Percentiles rank a stretch among this genome's conserved stretches.
Conservation (phyloP, 805 yeast genomes). For the Candida dajiaensis region DNA sequence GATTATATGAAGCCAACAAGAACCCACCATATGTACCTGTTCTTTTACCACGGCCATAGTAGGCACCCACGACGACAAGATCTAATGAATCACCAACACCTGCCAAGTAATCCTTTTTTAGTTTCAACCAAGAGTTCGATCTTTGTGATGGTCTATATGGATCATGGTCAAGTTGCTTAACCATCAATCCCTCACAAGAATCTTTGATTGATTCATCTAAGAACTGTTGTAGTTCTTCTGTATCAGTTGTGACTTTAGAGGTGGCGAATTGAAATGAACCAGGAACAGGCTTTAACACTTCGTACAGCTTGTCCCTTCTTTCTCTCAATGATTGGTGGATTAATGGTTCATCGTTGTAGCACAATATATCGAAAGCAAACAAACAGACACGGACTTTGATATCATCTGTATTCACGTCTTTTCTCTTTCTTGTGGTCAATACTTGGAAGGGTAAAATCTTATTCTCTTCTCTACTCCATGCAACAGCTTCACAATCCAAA, state of each 20-base stretch:
- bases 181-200: constrained; percentile 95
- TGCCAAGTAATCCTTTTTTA: constrained; percentile 89
- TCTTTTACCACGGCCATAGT: constrained; percentile 88
- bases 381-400: constrained; percentile 88
- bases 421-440: constrained; percentile 87
- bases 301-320: constrained; percentile 56
- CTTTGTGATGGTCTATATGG: constrained; percentile 96
- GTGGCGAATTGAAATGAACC: constrained; percentile 86
- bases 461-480: constrained; percentile 78
- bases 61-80: constrained; percentile 90
- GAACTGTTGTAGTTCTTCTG: constrained; percentile 73
- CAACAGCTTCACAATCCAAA: constrained; percentile 95
- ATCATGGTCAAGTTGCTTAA: constrained; percentile 74
- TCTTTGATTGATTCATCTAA: constrained; percentile 86
- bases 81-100: constrained; percentile 97
- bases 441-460: constrained; percentile 92
- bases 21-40: constrained; percentile 96
- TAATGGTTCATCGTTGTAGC: constrained; percentile 65
- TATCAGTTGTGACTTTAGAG: constrained; percentile 58
- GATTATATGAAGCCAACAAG: constrained; percentile 82
- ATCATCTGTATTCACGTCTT: constrained; percentile 82
- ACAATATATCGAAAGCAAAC: constrained; percentile 85
- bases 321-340: constrained; percentile 62
- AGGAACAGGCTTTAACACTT: constrained; percentile 51
- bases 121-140: constrained; percentile 90